Conservation (phyloP, 176 grass and related monocot species). For the Musa acuminata region DNA sequence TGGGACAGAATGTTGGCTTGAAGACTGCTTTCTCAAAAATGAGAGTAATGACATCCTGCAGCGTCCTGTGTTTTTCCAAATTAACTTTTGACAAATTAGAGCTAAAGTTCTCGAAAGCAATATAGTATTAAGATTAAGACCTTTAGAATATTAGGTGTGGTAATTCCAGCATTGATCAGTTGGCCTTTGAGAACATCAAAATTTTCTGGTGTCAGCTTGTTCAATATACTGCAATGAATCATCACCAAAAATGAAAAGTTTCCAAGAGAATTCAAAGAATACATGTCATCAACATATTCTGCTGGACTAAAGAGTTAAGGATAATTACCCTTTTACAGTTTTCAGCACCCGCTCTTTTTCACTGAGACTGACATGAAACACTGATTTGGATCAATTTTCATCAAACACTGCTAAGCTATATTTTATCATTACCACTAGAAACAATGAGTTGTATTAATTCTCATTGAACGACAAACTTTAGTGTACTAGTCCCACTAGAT, state of each 20-base stretch:
- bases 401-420: slow-evolving; percentile 19
- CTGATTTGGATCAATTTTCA: slow-evolving; percentile 6
- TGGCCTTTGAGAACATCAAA: slow-evolving; percentile 17
- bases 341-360: slow-evolving; percentile 93
- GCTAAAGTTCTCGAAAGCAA: not conserved
- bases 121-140: not conserved
- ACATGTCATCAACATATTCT: not conserved
- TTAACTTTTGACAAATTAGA: not conserved
- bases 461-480: too few species aligned
- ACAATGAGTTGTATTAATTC: too few species aligned
- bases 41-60: slow-evolving; percentile 17
- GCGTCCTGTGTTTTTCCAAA: not conserved
- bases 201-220: slow-evolving; percentile 11
- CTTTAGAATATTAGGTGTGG: slow-evolving; percentile 16
- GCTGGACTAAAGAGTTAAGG: not conserved
- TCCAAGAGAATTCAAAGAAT: not conserved
- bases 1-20: slow-evolving; percentile 48
- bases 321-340: slow-evolving; percentile 94
- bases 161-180: slow-evolving; percentile 13
- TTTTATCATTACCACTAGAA: too few species aligned
- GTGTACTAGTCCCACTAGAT: too few species aligned
- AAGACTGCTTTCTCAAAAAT: slow-evolving; percentile 20
- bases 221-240: slow-evolving; percentile 14
- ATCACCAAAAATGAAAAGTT: not conserved
- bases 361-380: slow-evolving; percentile 42